Evolutionary conservation across 768 basidiomycete genomes (phyloP), one percentile per base, ranked within the genome.

Genomic region (Suillus lakei): DNA sequence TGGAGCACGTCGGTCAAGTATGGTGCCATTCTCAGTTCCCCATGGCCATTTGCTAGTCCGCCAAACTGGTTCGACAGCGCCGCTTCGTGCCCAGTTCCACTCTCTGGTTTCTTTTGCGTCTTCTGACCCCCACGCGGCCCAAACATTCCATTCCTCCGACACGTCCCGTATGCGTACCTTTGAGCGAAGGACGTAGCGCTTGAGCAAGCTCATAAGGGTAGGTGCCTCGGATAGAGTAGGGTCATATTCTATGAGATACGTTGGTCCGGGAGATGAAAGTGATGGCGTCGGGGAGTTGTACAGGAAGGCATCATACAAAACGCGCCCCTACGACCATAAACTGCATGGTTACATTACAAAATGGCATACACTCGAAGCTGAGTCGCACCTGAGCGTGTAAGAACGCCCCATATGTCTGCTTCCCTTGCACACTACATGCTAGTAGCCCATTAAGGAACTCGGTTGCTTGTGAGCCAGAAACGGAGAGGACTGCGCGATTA

Each of bases 251-350:
- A 93, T 75, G 54, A 94, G 77, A 73, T 90, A 93, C 21, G 85
- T 86, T 18, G 76, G 78, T 26, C 82, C 76, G 15, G 86, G 80
- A 23, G 77, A 77, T 59, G 39, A 21, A 59, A 41, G 58, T 44
- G 75, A 71, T 30, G 61, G 13, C 51, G 79, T 78, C 12, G 81
- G 77, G 34, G 82, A 80, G 16, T 90, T 88, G 75, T 94, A 93
- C 67, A 98, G 82, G 77, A 99, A 96, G 60, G 91, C 79, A 76
- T 98, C 96, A 73, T 95, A 90, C 54, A 98, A 81, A 36, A 99
- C 88, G 73, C 96, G 86, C 46, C 97, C 97, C 95, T 96, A 63
- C 36, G 4, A 28, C 21, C 28, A 38, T 32, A 51, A 30, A 62
- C 64, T 50, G 68, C 62, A 60, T 13, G 60, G 64, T 26, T 59